Evolutionary conservation across 106 monocot genomes (phyloP), one percentile per base, ranked within the genome.

Genomic region (Chionographis japonica): DNA sequence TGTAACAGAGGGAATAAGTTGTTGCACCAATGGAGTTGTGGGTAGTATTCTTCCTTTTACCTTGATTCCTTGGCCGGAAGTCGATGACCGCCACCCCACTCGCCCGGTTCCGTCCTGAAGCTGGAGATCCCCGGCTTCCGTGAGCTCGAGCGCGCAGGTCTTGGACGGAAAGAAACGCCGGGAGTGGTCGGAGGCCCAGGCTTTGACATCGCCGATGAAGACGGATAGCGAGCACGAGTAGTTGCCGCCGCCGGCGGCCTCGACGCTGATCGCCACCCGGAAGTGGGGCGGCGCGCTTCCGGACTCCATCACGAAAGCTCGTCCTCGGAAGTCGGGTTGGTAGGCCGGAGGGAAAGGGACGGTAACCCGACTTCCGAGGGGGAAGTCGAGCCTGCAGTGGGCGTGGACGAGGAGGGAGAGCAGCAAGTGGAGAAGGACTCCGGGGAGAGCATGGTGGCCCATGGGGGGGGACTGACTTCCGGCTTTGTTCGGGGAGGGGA

Each of bases 121-220:
- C 54, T 56, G 76, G 57, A 88, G 60, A 27, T 81, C 68, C 16
- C 84, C 88, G 20, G 68, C 68, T 2, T 2, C 13, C 9, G 71
- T 81, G 35, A 88, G 52, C 52, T 78, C 72, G 16, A 84, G 61
- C 57, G 57, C 37, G 54, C 84, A 88, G 8, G 7, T 68, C 0
- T 19, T 50, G 3, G 4, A 49, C 2, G 68, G 61, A 2, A 67
- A 9, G 57, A 88, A 84, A 61, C 52, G 74, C 6, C 20, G 62
- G 10, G 50, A 7, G 58, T 78, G 81, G 52, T 88, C 84, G 0
- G 88, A 84, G n/a, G 68, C 68, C 88, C 88, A 88, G 13, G 81
- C 88, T 58, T 75, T 84, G 11, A 75, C 9, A 36, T 75, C 75
- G n/a, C 74, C 78, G 14, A 84, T 50, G 14, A 80, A 38, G 16